Conservation (phyloP, 371 early-diverging fungal species). For the Lichtheimia ornata region DNA sequence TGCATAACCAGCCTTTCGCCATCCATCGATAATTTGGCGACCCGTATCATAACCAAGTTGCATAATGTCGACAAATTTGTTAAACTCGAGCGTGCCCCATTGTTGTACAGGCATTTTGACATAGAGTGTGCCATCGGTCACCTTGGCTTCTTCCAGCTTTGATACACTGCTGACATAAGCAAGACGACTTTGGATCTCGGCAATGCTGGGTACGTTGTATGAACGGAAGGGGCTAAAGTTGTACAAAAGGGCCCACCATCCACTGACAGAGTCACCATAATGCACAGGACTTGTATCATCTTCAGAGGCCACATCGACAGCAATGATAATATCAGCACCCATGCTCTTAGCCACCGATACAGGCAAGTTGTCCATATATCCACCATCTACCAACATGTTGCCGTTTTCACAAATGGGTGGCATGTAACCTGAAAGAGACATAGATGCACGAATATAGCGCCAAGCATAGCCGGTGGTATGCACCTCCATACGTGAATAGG, state of each 20-base stretch:
- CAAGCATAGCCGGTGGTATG: constrained; percentile 94
- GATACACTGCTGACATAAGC: constrained; percentile 96
- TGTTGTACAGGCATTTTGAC: constrained; percentile 87
- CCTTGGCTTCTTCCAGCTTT: constrained; percentile 89
- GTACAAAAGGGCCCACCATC: constrained; percentile 90
- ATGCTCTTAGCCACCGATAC: constrained; percentile 91
- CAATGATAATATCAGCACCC: constrained; percentile 95
- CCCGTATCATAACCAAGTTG: constrained; percentile 92
- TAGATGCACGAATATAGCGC: constrained; percentile 98
- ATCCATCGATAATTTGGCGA: constrained; percentile 75
- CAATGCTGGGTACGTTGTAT: constrained; percentile 85
- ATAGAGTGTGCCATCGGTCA: constrained; percentile 84
- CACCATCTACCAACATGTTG: constrained; percentile 98
- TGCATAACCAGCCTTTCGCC: constrained; percentile 79
- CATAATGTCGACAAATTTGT: constrained; percentile 89
- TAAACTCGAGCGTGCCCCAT: constrained; percentile 94
- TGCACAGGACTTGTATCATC: constrained; percentile 90
- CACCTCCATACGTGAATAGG: constrained; percentile 91
- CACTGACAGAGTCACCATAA: constrained; percentile 95
- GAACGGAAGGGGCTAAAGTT: constrained; percentile 81
- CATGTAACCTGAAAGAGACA: constrained; percentile 95
- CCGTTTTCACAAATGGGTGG: constrained; percentile 97
- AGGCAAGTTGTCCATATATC: constrained; percentile 99
- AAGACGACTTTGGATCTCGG: constrained; percentile 97
- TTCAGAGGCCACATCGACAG: constrained; percentile 93